These are phyloP conservation scores for Lomentospora prolificans DNA, from an alignment of 2,329 filamentous ascomycete genomes.

Conservation along the genomic window DNA sequence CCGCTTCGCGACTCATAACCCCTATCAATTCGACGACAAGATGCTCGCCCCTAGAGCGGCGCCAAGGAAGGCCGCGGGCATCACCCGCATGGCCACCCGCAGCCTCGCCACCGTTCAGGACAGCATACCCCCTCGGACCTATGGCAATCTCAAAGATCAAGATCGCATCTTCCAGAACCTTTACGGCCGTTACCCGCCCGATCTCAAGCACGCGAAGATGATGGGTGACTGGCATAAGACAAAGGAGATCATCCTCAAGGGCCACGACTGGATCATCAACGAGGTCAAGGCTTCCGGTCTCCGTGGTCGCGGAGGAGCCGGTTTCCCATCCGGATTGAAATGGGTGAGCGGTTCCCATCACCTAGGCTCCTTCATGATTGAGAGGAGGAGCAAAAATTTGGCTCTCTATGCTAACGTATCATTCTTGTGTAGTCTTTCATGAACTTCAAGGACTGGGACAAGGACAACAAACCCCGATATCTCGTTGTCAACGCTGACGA, in stretches of 20 bases:
- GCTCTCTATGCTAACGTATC: neutral
- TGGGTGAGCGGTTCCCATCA: slow-evolving; percentile 56
- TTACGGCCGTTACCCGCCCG: slow-evolving; percentile 84
- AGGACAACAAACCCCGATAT: slow-evolving; percentile 91
- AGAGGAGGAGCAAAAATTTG: neutral
- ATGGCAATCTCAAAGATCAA: slow-evolving; percentile 88
- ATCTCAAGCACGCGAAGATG: slow-evolving; percentile 90
- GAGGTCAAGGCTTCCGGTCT: slow-evolving; percentile 96
- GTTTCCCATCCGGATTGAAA: slow-evolving; percentile 97
- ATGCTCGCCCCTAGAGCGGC: slow-evolving; percentile 37
- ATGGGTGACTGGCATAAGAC: slow-evolving; percentile 99
- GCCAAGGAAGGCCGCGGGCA: slow-evolving; percentile 26
- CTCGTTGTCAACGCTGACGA: slow-evolving; percentile 98
- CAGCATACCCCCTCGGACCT: slow-evolving; percentile 49
- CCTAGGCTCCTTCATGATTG: neutral
- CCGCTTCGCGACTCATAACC: slow-evolving; percentile 2
- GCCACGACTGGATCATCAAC: slow-evolving; percentile 96
- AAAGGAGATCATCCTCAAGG: slow-evolving; percentile 92
- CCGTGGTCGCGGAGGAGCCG: slow-evolving; percentile 90
- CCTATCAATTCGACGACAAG: slow-evolving; percentile 17
- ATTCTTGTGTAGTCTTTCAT: slow-evolving; percentile 72
- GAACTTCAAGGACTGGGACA: slow-evolving; percentile 99
- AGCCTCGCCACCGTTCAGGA: slow-evolving; percentile 76
- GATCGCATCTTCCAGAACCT: slow-evolving; percentile 99
- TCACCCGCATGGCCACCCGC: slow-evolving; percentile 43